Conservation (phyloP, 2,329 filamentous ascomycete genomes). For the Alternaria metachromatica region DNA sequence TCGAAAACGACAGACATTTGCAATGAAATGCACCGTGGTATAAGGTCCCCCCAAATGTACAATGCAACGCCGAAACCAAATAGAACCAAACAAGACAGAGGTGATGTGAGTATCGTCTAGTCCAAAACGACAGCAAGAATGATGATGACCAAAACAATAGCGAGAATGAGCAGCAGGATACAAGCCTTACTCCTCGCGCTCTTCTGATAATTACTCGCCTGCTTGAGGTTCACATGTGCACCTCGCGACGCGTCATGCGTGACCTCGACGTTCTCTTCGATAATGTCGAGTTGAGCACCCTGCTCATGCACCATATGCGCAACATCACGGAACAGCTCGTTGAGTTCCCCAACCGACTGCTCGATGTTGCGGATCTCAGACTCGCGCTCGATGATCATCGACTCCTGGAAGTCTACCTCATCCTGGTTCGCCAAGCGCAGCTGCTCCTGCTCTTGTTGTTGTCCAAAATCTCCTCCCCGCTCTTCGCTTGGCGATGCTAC, state of each 20-base stretch:
- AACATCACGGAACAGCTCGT: constrained; percentile 97
- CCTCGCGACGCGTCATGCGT: constrained; percentile 82
- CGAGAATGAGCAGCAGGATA: constrained; percentile 85
- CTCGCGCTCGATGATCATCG: constrained; percentile 93
- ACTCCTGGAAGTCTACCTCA: constrained; percentile 97
- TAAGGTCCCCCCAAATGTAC: constrained; percentile 9
- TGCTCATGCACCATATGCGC: constrained; percentile 96
- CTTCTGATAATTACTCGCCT: constrained; percentile 91
- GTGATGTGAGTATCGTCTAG: constrained; percentile 47
- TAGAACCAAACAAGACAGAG: neutral
- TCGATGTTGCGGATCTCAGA: constrained; percentile 97
- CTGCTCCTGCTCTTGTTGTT: constrained; percentile 69
- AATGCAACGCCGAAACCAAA: constrained; percentile 14
- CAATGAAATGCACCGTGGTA: constrained; percentile 13
- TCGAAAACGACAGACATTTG: constrained; percentile 1
- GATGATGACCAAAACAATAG: constrained; percentile 87
- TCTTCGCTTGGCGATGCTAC: constrained; percentile 49
- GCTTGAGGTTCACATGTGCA: constrained; percentile 83
- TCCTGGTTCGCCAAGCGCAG: constrained; percentile 85
- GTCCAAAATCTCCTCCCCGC: constrained; percentile 52
- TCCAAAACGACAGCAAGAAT: constrained; percentile 84
- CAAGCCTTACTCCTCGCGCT: constrained; percentile 94
- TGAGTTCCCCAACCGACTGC: constrained; percentile 92
- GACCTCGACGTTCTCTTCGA: constrained; percentile 85
- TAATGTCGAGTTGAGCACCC: constrained; percentile 84